Percentiles rank a stretch among this genome's conserved stretches.
Conservation (phyloP, 2,329 filamentous ascomycete genomes). For the Juglanconis juglandina region DNA sequence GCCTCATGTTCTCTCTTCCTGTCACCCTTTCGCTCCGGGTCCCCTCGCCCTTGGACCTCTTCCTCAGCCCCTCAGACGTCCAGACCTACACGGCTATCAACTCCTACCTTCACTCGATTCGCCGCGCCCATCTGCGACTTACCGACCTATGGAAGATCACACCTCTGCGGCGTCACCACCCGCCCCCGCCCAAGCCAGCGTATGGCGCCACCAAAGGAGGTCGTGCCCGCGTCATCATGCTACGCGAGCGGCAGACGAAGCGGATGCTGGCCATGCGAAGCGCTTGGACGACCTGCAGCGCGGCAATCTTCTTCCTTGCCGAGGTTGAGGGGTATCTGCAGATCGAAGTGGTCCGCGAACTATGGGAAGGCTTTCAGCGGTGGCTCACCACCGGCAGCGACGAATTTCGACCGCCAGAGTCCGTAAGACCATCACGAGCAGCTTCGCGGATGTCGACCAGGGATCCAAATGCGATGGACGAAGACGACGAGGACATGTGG, state of each 20-base stretch:
- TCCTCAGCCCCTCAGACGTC: slow-evolving; percentile 73
- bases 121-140: slow-evolving; percentile 79
- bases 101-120: slow-evolving; percentile 80
- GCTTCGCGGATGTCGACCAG: neutral
- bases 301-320: slow-evolving; percentile 82
- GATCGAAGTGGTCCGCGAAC: slow-evolving; percentile 77
- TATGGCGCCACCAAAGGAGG: slow-evolving; percentile 60
- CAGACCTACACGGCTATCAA: slow-evolving; percentile 81
- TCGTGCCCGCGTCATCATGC: slow-evolving; percentile 55
- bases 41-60: slow-evolving; percentile 78
- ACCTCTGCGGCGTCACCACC: slow-evolving; percentile 71
- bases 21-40: slow-evolving; percentile 69
- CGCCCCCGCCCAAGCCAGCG: slow-evolving; percentile 64
- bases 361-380: slow-evolving; percentile 73
- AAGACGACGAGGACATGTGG: slow-evolving; percentile 40
- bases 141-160: slow-evolving; percentile 85
- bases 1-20: slow-evolving; percentile 76
- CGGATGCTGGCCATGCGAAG: slow-evolving; percentile 69
- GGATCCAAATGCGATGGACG: slow-evolving; percentile 8
- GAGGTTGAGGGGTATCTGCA: slow-evolving; percentile 88
- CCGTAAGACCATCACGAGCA: slow-evolving; percentile 7
- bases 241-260: slow-evolving; percentile 61
- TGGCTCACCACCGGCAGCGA: slow-evolving; percentile 61
- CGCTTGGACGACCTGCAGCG: slow-evolving; percentile 86
- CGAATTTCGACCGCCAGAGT: slow-evolving; percentile 23